Conservation (phyloP, 2,329 filamentous ascomycete species). For the Hortaea werneckii region DNA sequence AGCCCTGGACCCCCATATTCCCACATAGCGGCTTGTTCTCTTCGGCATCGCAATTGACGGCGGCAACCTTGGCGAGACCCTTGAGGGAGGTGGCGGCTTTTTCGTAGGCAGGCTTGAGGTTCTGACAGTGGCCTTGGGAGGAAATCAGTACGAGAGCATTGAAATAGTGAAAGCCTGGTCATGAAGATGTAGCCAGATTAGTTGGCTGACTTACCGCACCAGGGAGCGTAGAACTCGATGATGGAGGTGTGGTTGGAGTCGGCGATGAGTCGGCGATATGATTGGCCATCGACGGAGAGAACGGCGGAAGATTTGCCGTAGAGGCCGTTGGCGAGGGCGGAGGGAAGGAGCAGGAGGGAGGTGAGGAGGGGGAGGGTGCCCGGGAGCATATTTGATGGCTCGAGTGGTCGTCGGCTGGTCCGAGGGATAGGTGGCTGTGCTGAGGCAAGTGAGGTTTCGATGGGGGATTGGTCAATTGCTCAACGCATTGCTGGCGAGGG, state of each 20-base stretch:
- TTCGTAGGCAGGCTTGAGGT: constrained; percentile 89
- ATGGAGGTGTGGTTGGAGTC: constrained; percentile 70
- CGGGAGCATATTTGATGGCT: not conserved
- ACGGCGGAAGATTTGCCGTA: constrained; percentile 85
- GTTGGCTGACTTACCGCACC: constrained; percentile 38
- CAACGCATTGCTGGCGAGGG: no score
- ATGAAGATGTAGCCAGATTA: not conserved
- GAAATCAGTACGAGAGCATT: not conserved
- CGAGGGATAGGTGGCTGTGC: not conserved
- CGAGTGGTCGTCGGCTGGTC: not conserved
- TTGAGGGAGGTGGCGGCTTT: constrained; percentile 81
- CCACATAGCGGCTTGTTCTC: constrained; percentile 81
- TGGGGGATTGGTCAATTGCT: not conserved
- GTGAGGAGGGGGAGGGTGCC: not conserved
- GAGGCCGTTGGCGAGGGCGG: constrained; percentile 38
- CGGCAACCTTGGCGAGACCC: constrained; percentile 89
- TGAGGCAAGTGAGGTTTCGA: not conserved
- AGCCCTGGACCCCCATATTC: constrained; percentile 79
- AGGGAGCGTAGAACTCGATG: constrained; percentile 76
- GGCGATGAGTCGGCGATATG: constrained; percentile 71
- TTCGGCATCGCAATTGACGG: constrained; percentile 91
- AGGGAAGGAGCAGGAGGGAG: constrained; percentile 6
- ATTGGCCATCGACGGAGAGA: constrained; percentile 67
- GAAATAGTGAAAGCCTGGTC: constrained; percentile 24
- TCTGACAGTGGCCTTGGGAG: constrained; percentile 62